These are phyloP conservation scores for Eremothecium gossypii DNA, from an alignment of 1,139 yeast species.

Conservation along the genomic window DNA sequence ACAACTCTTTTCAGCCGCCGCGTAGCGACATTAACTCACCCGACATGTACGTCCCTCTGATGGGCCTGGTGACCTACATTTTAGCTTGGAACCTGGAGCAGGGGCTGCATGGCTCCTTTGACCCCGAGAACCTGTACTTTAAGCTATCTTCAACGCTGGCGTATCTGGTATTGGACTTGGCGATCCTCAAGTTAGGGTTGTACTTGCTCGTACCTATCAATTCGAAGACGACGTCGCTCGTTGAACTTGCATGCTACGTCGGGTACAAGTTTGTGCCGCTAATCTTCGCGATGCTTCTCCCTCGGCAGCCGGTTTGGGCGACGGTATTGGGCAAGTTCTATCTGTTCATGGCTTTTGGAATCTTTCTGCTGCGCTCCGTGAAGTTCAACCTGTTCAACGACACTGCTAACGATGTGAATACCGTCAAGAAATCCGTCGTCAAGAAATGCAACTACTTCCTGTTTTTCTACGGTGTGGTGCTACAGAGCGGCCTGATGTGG, in stretches of 20 bases:
- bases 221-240: conserved; percentile 38
- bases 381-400: conserved; percentile 64
- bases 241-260: conserved; percentile 83
- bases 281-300: conserved; percentile 45
- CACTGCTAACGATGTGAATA: conserved; percentile 43
- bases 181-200: conserved; percentile 51
- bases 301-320: conserved; percentile 29
- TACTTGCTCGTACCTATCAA: conserved; percentile 39
- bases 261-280: conserved; percentile 92
- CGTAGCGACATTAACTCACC: conserved; percentile 79
- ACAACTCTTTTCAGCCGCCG: conserved; percentile 25
- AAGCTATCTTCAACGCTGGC: conserved; percentile 89
- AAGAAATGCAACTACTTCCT: conserved; percentile 80
- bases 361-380: conserved; percentile 74
- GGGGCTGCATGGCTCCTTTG: conserved; percentile 85
- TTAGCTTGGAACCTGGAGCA: conserved; percentile 76
- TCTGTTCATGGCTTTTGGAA: conserved; percentile 48
- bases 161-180: conserved; percentile 62
- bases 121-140: conserved; percentile 85
- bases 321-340: conserved; percentile 36
- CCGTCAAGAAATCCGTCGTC: conserved; percentile 57
- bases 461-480: conserved; percentile 73
- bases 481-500: conserved; percentile 62
- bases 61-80: conserved; percentile 87
- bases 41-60: conserved; percentile 88